phyloP scores from a whole-genome alignment of 2,329 filamentous ascomycete genomes.

The Fusarium multiceps region DNA sequence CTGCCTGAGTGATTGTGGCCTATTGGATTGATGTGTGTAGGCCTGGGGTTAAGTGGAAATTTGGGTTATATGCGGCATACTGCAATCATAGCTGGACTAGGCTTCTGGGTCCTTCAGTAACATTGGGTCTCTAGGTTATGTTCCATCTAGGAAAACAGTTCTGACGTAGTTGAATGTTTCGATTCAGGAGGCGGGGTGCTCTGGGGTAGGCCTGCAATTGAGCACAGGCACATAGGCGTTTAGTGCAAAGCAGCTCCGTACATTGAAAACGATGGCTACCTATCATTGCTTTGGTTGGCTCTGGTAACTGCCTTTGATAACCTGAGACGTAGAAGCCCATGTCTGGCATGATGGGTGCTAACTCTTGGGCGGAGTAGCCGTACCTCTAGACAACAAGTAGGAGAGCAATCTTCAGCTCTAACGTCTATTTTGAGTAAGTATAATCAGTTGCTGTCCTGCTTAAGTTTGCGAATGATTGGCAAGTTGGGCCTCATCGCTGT shows the following conservation, averaged over 20 bases:
- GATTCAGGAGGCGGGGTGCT: background rate
- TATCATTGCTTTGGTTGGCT: background rate
- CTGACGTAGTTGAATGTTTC: background rate
- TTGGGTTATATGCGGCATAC: background rate
- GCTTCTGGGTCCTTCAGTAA: background rate
- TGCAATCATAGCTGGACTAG: background rate
- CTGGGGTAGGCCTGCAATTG: background rate
- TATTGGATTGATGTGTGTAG: background rate
- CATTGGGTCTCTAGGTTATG: background rate
- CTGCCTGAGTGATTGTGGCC: conserved; percentile 11
- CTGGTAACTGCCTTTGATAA: background rate
- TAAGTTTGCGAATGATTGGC: no score
- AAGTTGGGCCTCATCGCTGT: background rate
- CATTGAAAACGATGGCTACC: background rate
- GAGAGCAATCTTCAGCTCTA: background rate
- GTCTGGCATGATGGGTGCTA: background rate
- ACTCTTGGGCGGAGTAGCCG: background rate
- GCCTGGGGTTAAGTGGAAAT: background rate
- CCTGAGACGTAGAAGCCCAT: background rate
- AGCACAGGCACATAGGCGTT: background rate
- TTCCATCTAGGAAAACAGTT: background rate
- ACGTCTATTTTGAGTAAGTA: background rate
- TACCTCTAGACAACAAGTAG: background rate
- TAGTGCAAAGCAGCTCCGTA: background rate
- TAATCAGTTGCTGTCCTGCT: background rate